phyloP scores from a whole-genome alignment of 1,284 basidiomycete species.

The Malassezia furfur region DNA sequence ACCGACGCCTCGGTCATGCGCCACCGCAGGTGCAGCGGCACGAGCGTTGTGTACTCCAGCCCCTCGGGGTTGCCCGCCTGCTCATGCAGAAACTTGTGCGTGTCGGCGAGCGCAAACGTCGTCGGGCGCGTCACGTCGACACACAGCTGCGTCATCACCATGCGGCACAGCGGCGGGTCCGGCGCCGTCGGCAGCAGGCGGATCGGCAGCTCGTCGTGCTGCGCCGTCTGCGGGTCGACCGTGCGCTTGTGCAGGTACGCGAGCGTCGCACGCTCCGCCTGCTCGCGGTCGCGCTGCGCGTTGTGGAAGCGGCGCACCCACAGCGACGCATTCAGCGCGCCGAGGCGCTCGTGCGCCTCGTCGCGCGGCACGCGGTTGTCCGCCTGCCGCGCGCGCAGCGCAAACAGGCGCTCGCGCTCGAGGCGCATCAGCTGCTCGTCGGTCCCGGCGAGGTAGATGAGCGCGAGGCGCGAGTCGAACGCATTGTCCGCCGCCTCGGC shows the following conservation, averaged over 20 bases:
- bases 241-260: slow-evolving; percentile 30
- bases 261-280: slow-evolving; percentile 51
- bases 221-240: slow-evolving; percentile 22
- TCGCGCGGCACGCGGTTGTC: background rate
- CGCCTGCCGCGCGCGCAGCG: slow-evolving; percentile 2
- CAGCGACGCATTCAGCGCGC: slow-evolving; percentile 65
- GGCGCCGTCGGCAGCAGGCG: slow-evolving; percentile 50
- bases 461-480: slow-evolving; percentile 68
- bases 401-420: slow-evolving; percentile 70
- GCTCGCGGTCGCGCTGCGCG: slow-evolving; percentile 49
- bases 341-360: slow-evolving; percentile 60
- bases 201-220: slow-evolving; percentile 50
- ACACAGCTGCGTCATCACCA: slow-evolving; percentile 57
- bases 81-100: slow-evolving; percentile 63
- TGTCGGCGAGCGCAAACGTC: slow-evolving; percentile 55
- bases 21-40: slow-evolving; percentile 73
- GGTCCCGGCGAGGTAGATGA: slow-evolving; percentile 68
- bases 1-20: slow-evolving; percentile 59
- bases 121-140: slow-evolving; percentile 58
- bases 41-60: slow-evolving; percentile 66
- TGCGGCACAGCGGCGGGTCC: slow-evolving; percentile 68
- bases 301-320: slow-evolving; percentile 56
- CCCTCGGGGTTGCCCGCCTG: slow-evolving; percentile 67
- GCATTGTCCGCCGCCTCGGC: slow-evolving; percentile 80
- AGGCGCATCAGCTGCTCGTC: slow-evolving; percentile 66